Evolutionary conservation across 441 rosid genomes (phyloP), one percentile per base, ranked within the genome.

Genomic region (Eutrema salsugineum): DNA sequence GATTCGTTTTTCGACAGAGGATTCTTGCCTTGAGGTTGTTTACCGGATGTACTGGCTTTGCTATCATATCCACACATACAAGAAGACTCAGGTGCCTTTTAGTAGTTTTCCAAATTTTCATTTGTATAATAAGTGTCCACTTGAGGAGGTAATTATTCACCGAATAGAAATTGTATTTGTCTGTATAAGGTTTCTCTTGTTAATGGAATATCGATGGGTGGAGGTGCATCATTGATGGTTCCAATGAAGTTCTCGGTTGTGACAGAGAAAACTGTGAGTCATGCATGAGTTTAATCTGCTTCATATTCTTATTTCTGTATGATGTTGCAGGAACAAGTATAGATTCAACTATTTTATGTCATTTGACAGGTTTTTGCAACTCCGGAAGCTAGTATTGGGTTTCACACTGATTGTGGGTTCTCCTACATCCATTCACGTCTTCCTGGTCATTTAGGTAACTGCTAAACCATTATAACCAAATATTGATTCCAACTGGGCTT

Each of bases 21-120:
- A 94, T 83, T 81, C 93, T 57, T 89, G 95, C 75, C 86, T 91
- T 60, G 97, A 90, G 71, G 97, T 88, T 48, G 97, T 94, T 72
- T 94, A 94, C 68, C 76, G 97, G 66, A 91, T 91, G 97, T 94
- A 91, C 76, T 94, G 97, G 98, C 95, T 94, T 66, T 91, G 91
- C 68, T 81, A 87, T 77, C 95, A 94, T 81, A 88, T 94, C 67
- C 98, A 91, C 68, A 83, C 92, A 53, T 94, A 90, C 75, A 87
- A 84, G 84, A 94, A 91, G 80, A 84, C 90, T 20, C 88, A 81
- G 86, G 98, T 94, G 63, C 17, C 11, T 9, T 61, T 74, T 15
- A 15, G 0, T 39, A 5, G 8, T 66, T 1, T 5, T 70, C 40
- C 12, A 36, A 5, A 17, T 36, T 59, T 59, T 35, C 32, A 47